A percentile compares a stretch with the other conserved stretches of the same genome.
These are phyloP conservation scores for Ceratobasidium theobromae DNA, from an alignment of 1,284 basidiomycete species.

Conservation along the genomic window DNA sequence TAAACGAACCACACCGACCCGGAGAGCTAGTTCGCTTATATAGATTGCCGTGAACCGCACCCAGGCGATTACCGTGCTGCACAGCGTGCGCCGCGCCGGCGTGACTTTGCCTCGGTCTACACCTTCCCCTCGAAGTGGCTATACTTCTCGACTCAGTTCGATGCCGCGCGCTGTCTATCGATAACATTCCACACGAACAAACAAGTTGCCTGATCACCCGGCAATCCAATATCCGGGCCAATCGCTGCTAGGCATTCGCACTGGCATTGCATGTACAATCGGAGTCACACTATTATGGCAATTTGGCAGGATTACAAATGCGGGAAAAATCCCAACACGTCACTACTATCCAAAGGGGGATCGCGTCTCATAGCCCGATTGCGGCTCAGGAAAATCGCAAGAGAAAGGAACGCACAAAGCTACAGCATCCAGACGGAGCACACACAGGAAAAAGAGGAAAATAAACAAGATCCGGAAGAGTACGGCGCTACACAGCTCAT, in stretches of 20 bases:
- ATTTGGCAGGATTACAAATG: constrained; percentile 25
- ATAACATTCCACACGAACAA: too few relatives aligned
- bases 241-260: background rate
- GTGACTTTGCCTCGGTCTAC: constrained; percentile 7
- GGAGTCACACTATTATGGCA: constrained; percentile 5
- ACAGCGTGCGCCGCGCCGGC: constrained; percentile 9
- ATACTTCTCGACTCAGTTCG: background rate
- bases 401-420: constrained; percentile 7
- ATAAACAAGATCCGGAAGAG: constrained; percentile 4
- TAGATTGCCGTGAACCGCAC: background rate
- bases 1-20: background rate
- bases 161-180: background rate
- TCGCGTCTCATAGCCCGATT: too few relatives aligned
- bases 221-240: background rate
- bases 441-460: constrained; percentile 12
- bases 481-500: constrained; percentile 5
- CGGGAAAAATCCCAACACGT: background rate
- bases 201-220: background rate
- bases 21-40: background rate
- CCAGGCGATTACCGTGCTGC: constrained; percentile 6
- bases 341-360: constrained; percentile 8
- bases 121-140: background rate
- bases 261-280: background rate
- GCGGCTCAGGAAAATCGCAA: too few relatives aligned
- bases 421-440: constrained; percentile 31